Conservation (phyloP, 2,329 filamentous ascomycete species). For the Aspergillus sp. region DNA sequence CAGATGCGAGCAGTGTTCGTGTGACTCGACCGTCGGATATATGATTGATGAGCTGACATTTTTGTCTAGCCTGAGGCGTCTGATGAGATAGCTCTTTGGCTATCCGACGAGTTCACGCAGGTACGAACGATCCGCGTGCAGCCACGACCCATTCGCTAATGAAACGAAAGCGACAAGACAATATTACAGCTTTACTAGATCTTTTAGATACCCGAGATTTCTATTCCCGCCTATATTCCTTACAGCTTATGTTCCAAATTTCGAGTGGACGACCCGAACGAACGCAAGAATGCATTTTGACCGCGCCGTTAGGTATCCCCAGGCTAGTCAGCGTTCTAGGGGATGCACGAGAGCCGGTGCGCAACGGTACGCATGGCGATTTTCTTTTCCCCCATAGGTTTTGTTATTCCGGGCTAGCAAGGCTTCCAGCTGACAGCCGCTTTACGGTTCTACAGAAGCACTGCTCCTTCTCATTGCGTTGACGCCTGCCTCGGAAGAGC, state of each 20-base stretch:
- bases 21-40: constrained; percentile 8
- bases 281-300: constrained; percentile 91
- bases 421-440: constrained; percentile 14
- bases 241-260: constrained; percentile 87
- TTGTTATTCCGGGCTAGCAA: neutral
- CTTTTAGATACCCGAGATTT: constrained; percentile 86
- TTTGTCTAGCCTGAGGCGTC: constrained; percentile 77
- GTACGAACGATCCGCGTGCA: constrained; percentile 43
- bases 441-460: constrained; percentile 56
- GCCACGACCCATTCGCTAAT: constrained; percentile 45
- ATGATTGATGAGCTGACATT: constrained; percentile 21
- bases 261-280: constrained; percentile 81
- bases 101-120: constrained; percentile 97
- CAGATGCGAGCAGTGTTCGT: constrained; percentile 61
- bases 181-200: constrained; percentile 85
- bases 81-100: constrained; percentile 92
- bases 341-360: constrained; percentile 80
- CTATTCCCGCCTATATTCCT: constrained; percentile 84
- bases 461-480: constrained; percentile 84
- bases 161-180: constrained; percentile 75
- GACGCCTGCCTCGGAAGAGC: constrained; percentile 79
- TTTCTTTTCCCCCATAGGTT: neutral
- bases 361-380: constrained; percentile 60
- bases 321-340: constrained; percentile 81
- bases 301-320: constrained; percentile 82